Evolutionary conservation across 306 rosid species (phyloP), one percentile per base, ranked within the genome.

Genomic region (Malus sylvestris): DNA sequence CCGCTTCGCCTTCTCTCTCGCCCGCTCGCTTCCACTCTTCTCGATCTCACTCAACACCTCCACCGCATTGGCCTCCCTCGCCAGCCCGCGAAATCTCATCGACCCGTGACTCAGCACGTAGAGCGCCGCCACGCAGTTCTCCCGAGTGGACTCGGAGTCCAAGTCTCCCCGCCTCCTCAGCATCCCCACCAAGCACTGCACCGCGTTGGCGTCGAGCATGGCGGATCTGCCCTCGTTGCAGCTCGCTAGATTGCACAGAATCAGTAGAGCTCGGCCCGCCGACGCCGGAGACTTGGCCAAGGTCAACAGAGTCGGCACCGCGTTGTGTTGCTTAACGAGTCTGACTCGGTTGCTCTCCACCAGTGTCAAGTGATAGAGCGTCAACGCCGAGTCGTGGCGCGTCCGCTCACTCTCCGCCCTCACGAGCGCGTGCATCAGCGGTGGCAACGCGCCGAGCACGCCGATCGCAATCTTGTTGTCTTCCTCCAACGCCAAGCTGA

Each of bases 401-500:
- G 97, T 85, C 30, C 90, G 81, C 80, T 88, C 93, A 12, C 91
- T 88, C 3, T 96, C 93, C 7, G 97, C 83, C 53, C 99, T 57
- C 8, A 82, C 62, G 52, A 92, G 83, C 51, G 93, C 85, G 78
- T 96, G 89, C 96, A 96, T 84, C 2, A 96, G 67, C 0, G 96
- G 97, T 72, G 91, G 88, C 67, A 96, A 57, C 68, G 97, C 93
- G 72, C 97, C 96, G 64, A 96, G 91, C 15, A 85, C 93, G 0
- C 97, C 98, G 9, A 96, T 92, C 1, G 99, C 99, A 96, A 92
- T 91, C 70, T 91, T 91, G 86, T 92, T 96, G 3, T 91, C 98
- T 51, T 96, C 98, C 14, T 91, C 85, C 32, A 92, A 33, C 0
- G 98, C 96, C 35, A 96, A 73, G 73, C 99, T 96, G 80, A 96